phyloP scores from a whole-genome alignment of 2,329 filamentous ascomycete genomes.

The Pseudogymnoascus sp. region DNA sequence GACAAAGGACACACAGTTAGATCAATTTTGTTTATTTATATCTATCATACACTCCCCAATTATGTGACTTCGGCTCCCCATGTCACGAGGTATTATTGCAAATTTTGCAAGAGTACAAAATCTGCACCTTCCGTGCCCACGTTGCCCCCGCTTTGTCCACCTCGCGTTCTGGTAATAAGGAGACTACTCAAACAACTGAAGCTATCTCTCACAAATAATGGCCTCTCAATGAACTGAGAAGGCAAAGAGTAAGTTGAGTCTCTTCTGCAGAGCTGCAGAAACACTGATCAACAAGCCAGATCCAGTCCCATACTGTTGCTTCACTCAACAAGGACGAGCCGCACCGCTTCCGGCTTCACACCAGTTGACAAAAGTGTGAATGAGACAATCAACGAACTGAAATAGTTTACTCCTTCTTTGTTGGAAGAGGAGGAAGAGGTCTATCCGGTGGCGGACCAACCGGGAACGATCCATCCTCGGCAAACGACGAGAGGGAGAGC shows the following conservation, averaged over 20 bases:
- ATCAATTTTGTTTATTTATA: not conserved
- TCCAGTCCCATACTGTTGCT: not conserved
- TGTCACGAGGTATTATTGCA: not conserved
- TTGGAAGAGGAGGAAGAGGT: not conserved
- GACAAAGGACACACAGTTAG: not conserved
- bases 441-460: not conserved
- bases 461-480: not conserved
- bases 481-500: not conserved
- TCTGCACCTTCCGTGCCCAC: not conserved
- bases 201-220: not conserved
- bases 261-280: not conserved
- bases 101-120: not conserved
- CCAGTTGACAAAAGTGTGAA: not conserved
- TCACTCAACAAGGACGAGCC: not conserved
- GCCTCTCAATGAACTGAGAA: not conserved
- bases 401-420: not conserved
- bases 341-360: not conserved
- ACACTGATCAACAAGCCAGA: slow-evolving; percentile 2
- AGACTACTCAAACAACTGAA: too few species aligned
- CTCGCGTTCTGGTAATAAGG: not conserved
- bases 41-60: slow-evolving; percentile 1
- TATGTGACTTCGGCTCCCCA: not conserved
- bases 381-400: not conserved
- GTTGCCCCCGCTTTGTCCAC: not conserved
- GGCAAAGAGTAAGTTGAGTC: not conserved